These are phyloP conservation scores for Cardiosporidium cionae DNA, from an alignment of 169 alveolate species.

Conservation along the genomic window DNA sequence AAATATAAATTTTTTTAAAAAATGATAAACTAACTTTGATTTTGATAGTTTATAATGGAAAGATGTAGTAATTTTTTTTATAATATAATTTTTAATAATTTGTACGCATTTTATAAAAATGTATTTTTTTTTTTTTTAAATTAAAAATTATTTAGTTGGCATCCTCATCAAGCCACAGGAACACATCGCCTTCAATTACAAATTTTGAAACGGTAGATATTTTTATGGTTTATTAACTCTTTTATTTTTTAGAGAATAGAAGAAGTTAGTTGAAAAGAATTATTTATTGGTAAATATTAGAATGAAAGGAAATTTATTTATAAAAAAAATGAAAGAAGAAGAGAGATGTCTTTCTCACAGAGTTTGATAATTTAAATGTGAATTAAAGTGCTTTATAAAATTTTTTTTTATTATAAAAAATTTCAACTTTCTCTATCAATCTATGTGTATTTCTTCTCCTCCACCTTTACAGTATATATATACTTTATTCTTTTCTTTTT, in stretches of 20 bases:
- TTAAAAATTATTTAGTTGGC: conserved; percentile 11
- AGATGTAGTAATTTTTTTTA: background rate
- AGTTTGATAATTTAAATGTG: no score
- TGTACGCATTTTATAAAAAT: background rate
- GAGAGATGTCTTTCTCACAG: background rate
- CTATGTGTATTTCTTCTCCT: no score
- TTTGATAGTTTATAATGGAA: no score
- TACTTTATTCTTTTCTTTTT: no score
- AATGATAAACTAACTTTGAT: no score
- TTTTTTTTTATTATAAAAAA: no score
- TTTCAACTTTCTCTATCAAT: no score
- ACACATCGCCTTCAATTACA: conserved; percentile 32
- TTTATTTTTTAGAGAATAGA: background rate
- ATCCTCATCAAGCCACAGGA: conserved; percentile 2
- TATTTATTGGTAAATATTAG: background rate
- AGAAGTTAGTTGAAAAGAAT: no score
- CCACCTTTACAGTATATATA: no score
- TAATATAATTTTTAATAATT: background rate
- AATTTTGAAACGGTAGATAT: conserved; percentile 20
- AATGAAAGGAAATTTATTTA: background rate
- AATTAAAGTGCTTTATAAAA: no score
- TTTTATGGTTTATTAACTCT: background rate
- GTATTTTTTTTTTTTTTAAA: background rate
- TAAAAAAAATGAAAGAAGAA: background rate
- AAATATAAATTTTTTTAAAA: no score